Evolutionary conservation across 176 grass and related monocot species (phyloP).

Genomic region (Oropetium thomaeum): DNA sequence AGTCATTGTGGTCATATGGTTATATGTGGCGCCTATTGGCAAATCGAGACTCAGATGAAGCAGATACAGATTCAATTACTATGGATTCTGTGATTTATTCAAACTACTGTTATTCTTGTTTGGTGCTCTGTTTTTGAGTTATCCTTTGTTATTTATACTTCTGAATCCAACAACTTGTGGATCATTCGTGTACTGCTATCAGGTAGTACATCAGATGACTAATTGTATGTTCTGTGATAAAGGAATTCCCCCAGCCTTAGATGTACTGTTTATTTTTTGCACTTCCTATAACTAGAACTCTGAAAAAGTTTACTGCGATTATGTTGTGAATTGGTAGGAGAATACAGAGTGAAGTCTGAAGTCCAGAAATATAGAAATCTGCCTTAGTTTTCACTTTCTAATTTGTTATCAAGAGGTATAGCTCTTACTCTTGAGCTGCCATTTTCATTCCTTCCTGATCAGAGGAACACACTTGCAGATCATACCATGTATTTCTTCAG

Average conservation of each 20-base stretch:
- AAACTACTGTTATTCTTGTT: not conserved
- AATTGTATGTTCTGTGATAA: not conserved
- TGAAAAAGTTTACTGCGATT: too few relatives aligned
- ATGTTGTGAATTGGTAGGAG: too few relatives aligned
- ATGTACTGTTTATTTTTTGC: too few relatives aligned
- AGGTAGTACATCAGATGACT: not conserved
- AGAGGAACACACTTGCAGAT: not conserved
- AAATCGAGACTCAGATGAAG: constrained; percentile 12
- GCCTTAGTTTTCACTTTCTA: too few relatives aligned
- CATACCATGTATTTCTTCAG: constrained; percentile 8
- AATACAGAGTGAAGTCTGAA: too few relatives aligned
- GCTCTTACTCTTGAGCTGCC: not conserved
- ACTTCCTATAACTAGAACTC: too few relatives aligned
- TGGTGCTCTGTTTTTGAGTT: not conserved
- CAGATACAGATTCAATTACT: constrained; percentile 27
- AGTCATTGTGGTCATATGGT: constrained; percentile 10
- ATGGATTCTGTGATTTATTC: not conserved
- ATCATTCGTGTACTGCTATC: not conserved
- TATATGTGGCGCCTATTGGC: not conserved
- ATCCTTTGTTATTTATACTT: not conserved
- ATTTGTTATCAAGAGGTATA: too few relatives aligned
- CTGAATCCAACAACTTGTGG: not conserved
- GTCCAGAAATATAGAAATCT: too few relatives aligned
- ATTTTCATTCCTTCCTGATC: not conserved
- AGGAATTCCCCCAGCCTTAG: not conserved